Conservation (phyloP, 129 eudicot genomes). For the Dittrichia graveolens region DNA sequence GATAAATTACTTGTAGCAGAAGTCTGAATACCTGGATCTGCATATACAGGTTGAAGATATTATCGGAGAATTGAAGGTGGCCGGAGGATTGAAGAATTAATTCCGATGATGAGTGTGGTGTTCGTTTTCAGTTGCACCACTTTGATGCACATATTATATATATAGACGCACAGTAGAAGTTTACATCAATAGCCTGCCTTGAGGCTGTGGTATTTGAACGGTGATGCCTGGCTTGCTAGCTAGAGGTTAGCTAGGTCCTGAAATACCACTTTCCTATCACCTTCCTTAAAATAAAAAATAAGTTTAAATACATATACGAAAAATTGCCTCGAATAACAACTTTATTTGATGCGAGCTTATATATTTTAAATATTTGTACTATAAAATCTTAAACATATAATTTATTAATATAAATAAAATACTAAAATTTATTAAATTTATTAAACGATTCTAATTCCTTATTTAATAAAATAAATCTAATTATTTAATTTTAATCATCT, state of each 20-base stretch:
- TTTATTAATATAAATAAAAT: too few species aligned
- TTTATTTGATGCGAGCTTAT: too few species aligned
- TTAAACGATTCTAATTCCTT: too few species aligned
- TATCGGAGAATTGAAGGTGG: constrained; percentile 2
- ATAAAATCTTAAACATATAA: too few species aligned
- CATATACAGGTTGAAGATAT: background rate
- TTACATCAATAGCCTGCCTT: constrained; percentile 5
- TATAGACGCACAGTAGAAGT: background rate
- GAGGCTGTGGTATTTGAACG: constrained; percentile 23
- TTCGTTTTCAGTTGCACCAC: background rate
- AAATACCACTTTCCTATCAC: constrained; percentile 33
- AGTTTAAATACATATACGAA: background rate
- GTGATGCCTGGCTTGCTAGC: background rate
- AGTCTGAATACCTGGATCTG: constrained; percentile 18
- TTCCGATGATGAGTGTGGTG: background rate
- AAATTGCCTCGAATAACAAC: too few species aligned
- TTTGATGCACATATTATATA: constrained; percentile 17
- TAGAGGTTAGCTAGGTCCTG: constrained; percentile 15
- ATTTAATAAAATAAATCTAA: too few species aligned
- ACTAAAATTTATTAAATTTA: too few species aligned
- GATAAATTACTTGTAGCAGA: constrained; percentile 7
- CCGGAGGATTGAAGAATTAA: background rate
- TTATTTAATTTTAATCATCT: too few species aligned
- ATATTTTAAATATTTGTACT: too few species aligned
- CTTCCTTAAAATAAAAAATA: constrained; percentile 5